These are phyloP conservation scores for Plasmodium gallinaceum DNA, from an alignment of 169 alveolate species.

Conservation along the genomic window DNA sequence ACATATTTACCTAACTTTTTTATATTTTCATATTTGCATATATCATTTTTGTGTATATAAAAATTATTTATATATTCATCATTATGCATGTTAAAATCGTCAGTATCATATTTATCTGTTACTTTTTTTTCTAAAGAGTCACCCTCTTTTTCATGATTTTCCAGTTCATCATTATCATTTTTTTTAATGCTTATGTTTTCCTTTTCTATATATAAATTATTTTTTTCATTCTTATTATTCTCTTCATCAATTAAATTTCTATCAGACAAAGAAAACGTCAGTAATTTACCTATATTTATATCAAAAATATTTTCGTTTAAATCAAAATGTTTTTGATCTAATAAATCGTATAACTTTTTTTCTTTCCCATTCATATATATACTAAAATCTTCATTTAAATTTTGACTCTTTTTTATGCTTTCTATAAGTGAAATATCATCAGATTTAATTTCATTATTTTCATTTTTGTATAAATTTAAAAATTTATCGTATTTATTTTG, in stretches of 20 bases:
- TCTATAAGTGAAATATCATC: background rate
- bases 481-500: background rate
- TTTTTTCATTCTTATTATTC: background rate
- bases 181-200: background rate
- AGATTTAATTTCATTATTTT: no score
- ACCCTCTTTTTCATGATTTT: background rate
- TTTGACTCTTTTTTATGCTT: conserved; percentile 1
- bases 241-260: conserved; percentile 2
- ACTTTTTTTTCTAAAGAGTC: background rate
- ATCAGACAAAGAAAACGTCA: conserved; percentile 10
- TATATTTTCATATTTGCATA: conserved; percentile 41
- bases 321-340: conserved; percentile 19
- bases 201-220: background rate
- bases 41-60: background rate
- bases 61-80: background rate
- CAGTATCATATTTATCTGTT: background rate
- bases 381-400: conserved; percentile 13
- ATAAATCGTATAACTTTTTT: conserved; percentile 11
- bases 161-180: background rate
- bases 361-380: conserved; percentile 18
- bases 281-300: conserved; percentile 31
- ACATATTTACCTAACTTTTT: conserved; percentile 58
- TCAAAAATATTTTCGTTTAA: conserved; percentile 39
- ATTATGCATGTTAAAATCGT: background rate
- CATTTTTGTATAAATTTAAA: no score